Conservation (phyloP, 2,329 filamentous ascomycete species). For the Phialocephala subalpina region DNA sequence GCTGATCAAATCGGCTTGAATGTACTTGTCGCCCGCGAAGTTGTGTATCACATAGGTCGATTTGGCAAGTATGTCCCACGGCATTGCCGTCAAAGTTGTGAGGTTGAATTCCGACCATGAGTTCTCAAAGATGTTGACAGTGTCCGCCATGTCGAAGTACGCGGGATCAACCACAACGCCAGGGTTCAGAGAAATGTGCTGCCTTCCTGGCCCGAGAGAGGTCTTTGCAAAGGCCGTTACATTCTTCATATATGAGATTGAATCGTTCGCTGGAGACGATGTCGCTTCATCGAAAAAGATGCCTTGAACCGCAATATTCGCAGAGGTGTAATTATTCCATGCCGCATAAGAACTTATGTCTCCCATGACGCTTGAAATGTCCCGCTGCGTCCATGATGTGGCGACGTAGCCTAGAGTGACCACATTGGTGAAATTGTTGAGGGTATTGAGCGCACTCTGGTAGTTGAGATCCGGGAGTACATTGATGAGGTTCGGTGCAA, state of each 20-base stretch:
- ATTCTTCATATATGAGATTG: constrained; percentile 31
- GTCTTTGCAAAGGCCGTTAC: constrained; percentile 31
- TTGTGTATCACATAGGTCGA: constrained; percentile 35
- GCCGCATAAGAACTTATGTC: constrained; percentile 48
- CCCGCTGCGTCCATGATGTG: constrained; percentile 45
- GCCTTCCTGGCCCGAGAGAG: constrained; percentile 27
- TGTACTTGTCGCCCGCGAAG: constrained; percentile 22
- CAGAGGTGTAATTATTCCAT: constrained; percentile 41
- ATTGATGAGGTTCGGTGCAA: constrained; percentile 33
- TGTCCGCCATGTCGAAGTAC: constrained; percentile 35
- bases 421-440: constrained; percentile 42
- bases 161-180: constrained; percentile 31
- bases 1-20: constrained; percentile 30
- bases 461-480: constrained; percentile 35
- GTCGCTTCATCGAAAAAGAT: constrained; percentile 37
- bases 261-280: constrained; percentile 24
- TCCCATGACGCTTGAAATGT: constrained; percentile 43
- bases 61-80: constrained; percentile 22
- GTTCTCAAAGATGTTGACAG: constrained; percentile 36
- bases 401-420: constrained; percentile 51
- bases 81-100: constrained; percentile 17
- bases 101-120: constrained; percentile 32
- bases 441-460: constrained; percentile 25
- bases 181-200: constrained; percentile 33
- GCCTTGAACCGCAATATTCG: constrained; percentile 35